Evolutionary conservation across 2,329 filamentous ascomycete genomes (phyloP).

Genomic region (Thelonectria olida): DNA sequence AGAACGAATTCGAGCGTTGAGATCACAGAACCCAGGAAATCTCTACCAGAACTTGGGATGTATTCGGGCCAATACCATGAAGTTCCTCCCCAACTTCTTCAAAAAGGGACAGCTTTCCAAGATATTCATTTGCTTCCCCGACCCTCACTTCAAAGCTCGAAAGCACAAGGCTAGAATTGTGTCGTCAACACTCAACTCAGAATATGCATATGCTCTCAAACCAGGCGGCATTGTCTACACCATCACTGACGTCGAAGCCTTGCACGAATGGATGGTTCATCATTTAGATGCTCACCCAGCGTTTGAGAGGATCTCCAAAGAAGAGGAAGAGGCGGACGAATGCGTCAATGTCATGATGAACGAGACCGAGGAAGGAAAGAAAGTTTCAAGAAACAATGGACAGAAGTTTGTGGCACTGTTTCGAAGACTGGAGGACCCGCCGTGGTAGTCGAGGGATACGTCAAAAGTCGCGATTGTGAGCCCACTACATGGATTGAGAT

Average conservation of each 20-base stretch:
- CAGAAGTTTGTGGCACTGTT: constrained; percentile 93
- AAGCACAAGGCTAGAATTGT: constrained; percentile 98
- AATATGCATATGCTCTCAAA: constrained; percentile 88
- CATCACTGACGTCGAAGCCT: constrained; percentile 95
- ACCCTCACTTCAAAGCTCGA: constrained; percentile 96
- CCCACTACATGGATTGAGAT: constrained; percentile 6
- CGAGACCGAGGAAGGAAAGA: constrained; percentile 97
- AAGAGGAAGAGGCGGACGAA: constrained; percentile 73
- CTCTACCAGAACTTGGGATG: constrained; percentile 88
- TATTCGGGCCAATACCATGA: constrained; percentile 96
- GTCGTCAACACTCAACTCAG: constrained; percentile 84
- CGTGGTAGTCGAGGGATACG: constrained; percentile 63
- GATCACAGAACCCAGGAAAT: constrained; percentile 67
- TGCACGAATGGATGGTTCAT: constrained; percentile 92
- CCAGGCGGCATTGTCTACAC: constrained; percentile 93
- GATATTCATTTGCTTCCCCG: constrained; percentile 98
- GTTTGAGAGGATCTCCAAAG: constrained; percentile 78
- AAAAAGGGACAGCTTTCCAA: constrained; percentile 80
- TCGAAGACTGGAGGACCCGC: constrained; percentile 79
- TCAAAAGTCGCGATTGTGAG: constrained; percentile 4
- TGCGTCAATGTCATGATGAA: constrained; percentile 79
- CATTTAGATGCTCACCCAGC: constrained; percentile 82
- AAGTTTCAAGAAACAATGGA: constrained; percentile 90
- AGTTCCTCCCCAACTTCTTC: constrained; percentile 99
- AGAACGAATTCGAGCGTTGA: constrained; percentile 84